These are phyloP conservation scores for Notholithocarpus densiflorus DNA, from an alignment of 306 rosid species.

Conservation along the genomic window DNA sequence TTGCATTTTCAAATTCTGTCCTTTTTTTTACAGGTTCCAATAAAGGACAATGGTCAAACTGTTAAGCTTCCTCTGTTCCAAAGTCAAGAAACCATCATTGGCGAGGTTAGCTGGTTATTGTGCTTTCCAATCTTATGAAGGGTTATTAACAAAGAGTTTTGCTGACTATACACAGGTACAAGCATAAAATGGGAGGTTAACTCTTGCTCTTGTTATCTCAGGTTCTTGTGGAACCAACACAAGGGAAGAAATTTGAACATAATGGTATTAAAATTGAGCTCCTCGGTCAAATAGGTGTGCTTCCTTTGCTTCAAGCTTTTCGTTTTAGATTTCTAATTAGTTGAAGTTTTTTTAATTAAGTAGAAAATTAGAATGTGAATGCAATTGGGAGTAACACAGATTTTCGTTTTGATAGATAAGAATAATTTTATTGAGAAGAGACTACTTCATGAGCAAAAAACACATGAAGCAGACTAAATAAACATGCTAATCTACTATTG, in stretches of 20 bases:
- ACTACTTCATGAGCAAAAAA: no score
- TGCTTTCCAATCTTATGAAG: background rate
- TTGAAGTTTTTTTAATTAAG: background rate
- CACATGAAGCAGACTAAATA: no score
- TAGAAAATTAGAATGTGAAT: background rate
- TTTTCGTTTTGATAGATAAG: background rate
- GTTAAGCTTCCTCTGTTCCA: constrained; percentile 31
- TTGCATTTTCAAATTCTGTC: background rate
- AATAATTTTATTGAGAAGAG: no score
- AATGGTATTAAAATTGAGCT: constrained; percentile 50
- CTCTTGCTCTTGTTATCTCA: constrained; percentile 11
- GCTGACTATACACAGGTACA: background rate
- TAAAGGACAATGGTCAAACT: constrained; percentile 35
- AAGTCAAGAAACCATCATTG: constrained; percentile 31
- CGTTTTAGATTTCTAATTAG: background rate
- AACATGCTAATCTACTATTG: background rate
- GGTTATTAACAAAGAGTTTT: background rate
- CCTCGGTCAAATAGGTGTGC: constrained; percentile 51
- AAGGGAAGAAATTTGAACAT: constrained; percentile 47
- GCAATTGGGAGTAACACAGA: background rate
- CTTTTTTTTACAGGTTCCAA: constrained; percentile 16
- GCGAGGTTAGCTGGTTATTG: constrained; percentile 27
- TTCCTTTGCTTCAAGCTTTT: background rate
- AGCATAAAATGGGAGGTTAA: background rate
- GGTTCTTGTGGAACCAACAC: constrained; percentile 38